Base-by-base conservation (phyloP, 345 rosid species). In the Bretschneidera sinensis region DNA sequence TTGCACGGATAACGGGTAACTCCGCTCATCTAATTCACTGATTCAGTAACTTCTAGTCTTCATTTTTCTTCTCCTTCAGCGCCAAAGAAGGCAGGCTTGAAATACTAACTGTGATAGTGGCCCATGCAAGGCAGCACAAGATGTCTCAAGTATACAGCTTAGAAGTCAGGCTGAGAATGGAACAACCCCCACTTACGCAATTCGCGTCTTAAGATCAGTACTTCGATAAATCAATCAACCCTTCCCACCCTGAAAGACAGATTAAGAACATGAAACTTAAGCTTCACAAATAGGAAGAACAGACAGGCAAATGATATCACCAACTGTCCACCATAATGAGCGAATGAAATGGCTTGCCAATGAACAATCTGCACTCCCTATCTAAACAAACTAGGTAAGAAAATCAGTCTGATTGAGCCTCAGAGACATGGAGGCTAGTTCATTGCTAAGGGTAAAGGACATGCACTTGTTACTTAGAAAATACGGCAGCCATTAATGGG, bases 191-290 rank as follows among this genome's bases (percentile, higher is more conserved):
- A 39, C 15, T 58, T 25, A 43, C 21, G 59, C 53, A 28, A 25
- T 35, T 60, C 9, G 25, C 61, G 65, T 47, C 55, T 43, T 18
- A 24, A 24, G 20, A 22, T 34, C 14, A 22, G 23, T 20, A 34
- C 54, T n/a, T 21, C 18, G 1, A 9, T 48, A 48, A 11, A 24
- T n/a, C 31, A 54, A 31, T 78, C 66, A 74, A 19, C 74, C 74
- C 60, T 78, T 78, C 63, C 79, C 71, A 34, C 76, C 82, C 82
- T 78, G 76, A 54, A 62, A 65, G 31, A 57, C 35, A 55, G 51
- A 47, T 18, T n/a, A n/a, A 50, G 22, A 2, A 22, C 21, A 23
- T 17, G 31, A 43, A 24, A 54, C 24, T 19, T 51, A 33, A 51
- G 18, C 20, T 17, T 8, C 19, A 23, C 23, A 31, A 15, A 39